Evolutionary conservation across 2,329 filamentous ascomycete genomes (phyloP).

Genomic region (Biscogniauxia mediterranea): DNA sequence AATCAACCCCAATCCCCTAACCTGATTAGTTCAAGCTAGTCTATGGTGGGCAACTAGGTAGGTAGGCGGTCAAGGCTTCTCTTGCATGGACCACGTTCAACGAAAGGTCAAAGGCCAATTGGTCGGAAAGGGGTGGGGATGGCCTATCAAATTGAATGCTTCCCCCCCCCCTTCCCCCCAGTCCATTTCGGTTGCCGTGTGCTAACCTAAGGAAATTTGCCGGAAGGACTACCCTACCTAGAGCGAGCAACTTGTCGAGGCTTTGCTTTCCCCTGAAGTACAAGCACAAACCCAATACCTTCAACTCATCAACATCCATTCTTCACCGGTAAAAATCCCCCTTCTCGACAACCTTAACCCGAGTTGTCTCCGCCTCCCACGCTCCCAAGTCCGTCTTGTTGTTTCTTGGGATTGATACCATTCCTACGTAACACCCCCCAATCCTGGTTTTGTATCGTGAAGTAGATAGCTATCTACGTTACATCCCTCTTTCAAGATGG

Average conservation of each 20-base stretch:
- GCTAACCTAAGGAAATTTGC: constrained; percentile 36
- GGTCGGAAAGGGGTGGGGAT: constrained; percentile 4
- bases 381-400: constrained; percentile 5
- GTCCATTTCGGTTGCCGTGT: constrained; percentile 25
- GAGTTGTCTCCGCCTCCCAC: neutral
- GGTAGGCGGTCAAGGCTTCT: constrained; percentile 1
- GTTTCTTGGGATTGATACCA: constrained; percentile 16
- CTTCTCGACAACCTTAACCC: constrained; percentile 4
- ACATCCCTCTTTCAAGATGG: constrained; percentile 45
- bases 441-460: constrained; percentile 14
- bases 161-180: constrained; percentile 11
- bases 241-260: neutral
- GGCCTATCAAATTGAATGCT: constrained; percentile 18
- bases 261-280: constrained; percentile 36
- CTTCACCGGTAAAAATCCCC: constrained; percentile 13
- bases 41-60: neutral
- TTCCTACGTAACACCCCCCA: constrained; percentile 6
- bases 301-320: constrained; percentile 28
- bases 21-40: neutral
- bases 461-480: constrained; percentile 9
- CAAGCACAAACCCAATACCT: constrained; percentile 30
- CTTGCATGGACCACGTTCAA: constrained; percentile 8
- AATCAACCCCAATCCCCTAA: constrained; percentile 1
- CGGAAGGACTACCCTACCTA: constrained; percentile 17
- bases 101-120: constrained; percentile 13